Conservation (phyloP, 2,329 filamentous ascomycete genomes). For the Aspergillus fumigatiaffinis region DNA sequence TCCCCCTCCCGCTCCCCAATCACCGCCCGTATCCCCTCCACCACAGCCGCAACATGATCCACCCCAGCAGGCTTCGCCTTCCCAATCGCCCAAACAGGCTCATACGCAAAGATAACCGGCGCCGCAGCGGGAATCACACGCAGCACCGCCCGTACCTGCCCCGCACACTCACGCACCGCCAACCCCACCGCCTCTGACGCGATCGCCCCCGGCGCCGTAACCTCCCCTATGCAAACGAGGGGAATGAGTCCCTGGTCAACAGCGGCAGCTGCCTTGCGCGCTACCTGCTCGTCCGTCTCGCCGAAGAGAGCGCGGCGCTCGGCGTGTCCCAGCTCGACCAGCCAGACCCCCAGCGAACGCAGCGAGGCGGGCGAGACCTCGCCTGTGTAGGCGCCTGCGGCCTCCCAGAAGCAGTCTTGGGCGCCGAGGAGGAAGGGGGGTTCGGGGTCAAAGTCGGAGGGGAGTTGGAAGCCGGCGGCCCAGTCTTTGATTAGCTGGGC, state of each 20-base stretch:
- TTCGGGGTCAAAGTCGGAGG: slow-evolving; percentile 11
- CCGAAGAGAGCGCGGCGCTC: slow-evolving; percentile 69
- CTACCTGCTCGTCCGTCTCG: slow-evolving; percentile 67
- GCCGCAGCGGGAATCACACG: slow-evolving; percentile 56
- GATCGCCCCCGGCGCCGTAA: slow-evolving; percentile 47
- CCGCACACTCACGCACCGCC: slow-evolving; percentile 63
- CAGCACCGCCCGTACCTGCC: slow-evolving; percentile 64
- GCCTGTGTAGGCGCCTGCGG: slow-evolving; percentile 71
- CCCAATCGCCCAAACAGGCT: slow-evolving; percentile 87
- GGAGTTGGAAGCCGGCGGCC: slow-evolving; percentile 11
- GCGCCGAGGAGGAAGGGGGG: slow-evolving; percentile 63
- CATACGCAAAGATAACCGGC: slow-evolving; percentile 76
- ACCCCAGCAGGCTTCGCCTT: slow-evolving; percentile 66
- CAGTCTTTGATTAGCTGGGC: slow-evolving; percentile 36
- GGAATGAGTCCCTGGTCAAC: slow-evolving; percentile 68
- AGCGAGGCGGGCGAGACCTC: slow-evolving; percentile 69
- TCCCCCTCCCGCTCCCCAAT: slow-evolving; percentile 53
- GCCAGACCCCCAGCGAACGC: slow-evolving; percentile 61
- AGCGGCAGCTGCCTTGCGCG: slow-evolving; percentile 65
- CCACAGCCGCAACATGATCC: slow-evolving; percentile 69
- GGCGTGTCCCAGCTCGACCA: slow-evolving; percentile 78
- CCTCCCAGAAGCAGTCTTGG: slow-evolving; percentile 69
- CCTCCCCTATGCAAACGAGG: slow-evolving; percentile 76
- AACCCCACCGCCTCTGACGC: slow-evolving; percentile 47
- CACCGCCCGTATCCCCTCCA: slow-evolving; percentile 57